A percentile compares a stretch with the other conserved stretches of the same genome.
Evolutionary conservation across 805 yeast genomes (phyloP).

Genomic region (Yamadazyma nakazawae): DNA sequence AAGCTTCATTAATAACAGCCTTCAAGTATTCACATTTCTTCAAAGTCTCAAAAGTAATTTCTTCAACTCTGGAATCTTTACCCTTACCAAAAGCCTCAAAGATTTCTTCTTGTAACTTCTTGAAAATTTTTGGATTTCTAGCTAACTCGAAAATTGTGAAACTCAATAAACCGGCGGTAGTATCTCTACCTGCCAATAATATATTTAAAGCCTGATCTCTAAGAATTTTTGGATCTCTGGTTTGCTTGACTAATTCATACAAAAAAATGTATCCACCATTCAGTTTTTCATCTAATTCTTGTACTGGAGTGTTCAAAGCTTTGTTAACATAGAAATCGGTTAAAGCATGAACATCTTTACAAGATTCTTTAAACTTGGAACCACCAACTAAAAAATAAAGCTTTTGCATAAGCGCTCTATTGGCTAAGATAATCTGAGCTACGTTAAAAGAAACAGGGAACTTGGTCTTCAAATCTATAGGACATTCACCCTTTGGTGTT

Average conservation of each 20-base stretch:
- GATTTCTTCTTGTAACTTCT: slow-evolving; percentile 29
- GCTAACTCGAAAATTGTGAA: slow-evolving; percentile 34
- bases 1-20: slow-evolving; percentile 32
- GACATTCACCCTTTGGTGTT: slow-evolving; percentile 13
- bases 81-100: slow-evolving; percentile 31
- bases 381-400: slow-evolving; percentile 25
- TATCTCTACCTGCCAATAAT: slow-evolving; percentile 42
- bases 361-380: slow-evolving; percentile 19
- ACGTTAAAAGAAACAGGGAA: slow-evolving; percentile 35
- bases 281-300: slow-evolving; percentile 25
- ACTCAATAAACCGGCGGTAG: slow-evolving; percentile 40
- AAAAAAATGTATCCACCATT: slow-evolving; percentile 32
- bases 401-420: slow-evolving; percentile 22
- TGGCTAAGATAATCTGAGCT: slow-evolving; percentile 29
- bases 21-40: slow-evolving; percentile 39
- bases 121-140: slow-evolving; percentile 30
- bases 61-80: slow-evolving; percentile 24
- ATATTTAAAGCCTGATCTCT: slow-evolving; percentile 40
- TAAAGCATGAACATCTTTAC: slow-evolving; percentile 26
- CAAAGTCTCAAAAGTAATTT: slow-evolving; percentile 35
- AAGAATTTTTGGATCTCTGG: slow-evolving; percentile 32
- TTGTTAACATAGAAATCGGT: slow-evolving; percentile 28
- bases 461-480: slow-evolving; percentile 29
- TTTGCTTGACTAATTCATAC: slow-evolving; percentile 37
- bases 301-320: slow-evolving; percentile 24